Conservation (phyloP, 305 asterid genomes). For the Plantago coronopus region DNA sequence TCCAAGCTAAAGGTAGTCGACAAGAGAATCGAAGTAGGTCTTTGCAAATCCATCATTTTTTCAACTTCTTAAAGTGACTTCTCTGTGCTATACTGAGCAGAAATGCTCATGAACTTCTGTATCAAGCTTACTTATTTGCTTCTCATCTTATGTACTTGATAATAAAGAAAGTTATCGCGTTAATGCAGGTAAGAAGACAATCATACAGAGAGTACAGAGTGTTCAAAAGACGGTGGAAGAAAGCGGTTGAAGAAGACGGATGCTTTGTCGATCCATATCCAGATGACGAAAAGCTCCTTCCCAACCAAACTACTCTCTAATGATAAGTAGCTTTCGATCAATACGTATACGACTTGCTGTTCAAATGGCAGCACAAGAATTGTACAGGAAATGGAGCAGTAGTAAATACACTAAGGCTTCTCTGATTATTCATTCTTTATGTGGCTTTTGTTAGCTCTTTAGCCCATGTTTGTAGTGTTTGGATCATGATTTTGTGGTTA, state of each 20-base stretch:
- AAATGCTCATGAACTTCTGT: neutral
- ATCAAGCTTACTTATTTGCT: neutral
- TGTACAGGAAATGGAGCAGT: neutral
- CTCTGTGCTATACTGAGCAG: neutral
- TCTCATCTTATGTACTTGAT: neutral
- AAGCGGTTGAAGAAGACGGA: slow-evolving; percentile 46
- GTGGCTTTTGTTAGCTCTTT: neutral
- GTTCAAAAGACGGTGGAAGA: slow-evolving; percentile 62
- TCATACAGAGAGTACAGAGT: slow-evolving; percentile 68
- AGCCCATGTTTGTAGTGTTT: no score
- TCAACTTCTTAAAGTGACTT: neutral
- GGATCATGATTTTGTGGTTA: no score
- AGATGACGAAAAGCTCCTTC: slow-evolving; percentile 20
- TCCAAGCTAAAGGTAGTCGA: slow-evolving; percentile 23
- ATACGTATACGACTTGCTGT: neutral
- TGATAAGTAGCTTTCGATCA: slow-evolving; percentile 3
- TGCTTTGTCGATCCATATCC: slow-evolving; percentile 62
- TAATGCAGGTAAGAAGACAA: slow-evolving; percentile 66
- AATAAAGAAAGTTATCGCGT: neutral
- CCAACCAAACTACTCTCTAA: slow-evolving; percentile 23
- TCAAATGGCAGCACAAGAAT: neutral
- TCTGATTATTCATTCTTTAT: neutral
- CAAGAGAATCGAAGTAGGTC: slow-evolving; percentile 64
- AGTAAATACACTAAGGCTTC: neutral
- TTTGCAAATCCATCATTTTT: neutral